Conservation (phyloP, 495 filamentous ascomycete genomes). For the Penicillium silybi region DNA sequence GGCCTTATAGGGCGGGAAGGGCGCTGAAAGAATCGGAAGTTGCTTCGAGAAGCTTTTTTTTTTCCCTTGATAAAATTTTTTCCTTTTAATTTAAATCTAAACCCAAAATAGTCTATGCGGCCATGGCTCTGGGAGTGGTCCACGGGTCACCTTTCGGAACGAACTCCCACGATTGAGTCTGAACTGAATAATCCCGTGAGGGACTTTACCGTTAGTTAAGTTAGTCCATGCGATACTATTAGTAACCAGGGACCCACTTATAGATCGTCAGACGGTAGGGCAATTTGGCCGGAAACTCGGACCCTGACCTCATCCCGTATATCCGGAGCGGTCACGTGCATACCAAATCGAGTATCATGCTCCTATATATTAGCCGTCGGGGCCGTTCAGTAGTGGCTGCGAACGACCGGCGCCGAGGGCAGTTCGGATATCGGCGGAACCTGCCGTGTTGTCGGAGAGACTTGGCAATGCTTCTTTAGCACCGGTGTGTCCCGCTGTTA, state of each 20-base stretch:
- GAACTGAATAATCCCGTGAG: slow-evolving; percentile 1
- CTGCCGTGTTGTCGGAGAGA: neutral
- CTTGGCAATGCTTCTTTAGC: slow-evolving; percentile 22
- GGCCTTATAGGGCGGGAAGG: neutral
- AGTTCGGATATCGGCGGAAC: neutral
- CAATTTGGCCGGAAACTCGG: slow-evolving; percentile 6
- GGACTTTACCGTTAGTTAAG: neutral
- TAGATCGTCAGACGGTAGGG: slow-evolving; percentile 1
- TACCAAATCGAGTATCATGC: slow-evolving; percentile 11
- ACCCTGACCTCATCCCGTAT: slow-evolving; percentile 12
- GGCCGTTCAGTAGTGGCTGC: neutral
- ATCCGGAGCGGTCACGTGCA: slow-evolving; percentile 9
- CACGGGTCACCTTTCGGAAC: slow-evolving; percentile 1
- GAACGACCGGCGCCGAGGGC: neutral
- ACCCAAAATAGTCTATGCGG: neutral
- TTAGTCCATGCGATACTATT: neutral
- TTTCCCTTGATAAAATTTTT: neutral
- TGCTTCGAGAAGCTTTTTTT: slow-evolving; percentile 4
- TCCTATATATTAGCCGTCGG: neutral
- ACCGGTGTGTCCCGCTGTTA: neutral
- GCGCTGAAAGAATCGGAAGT: slow-evolving; percentile 1
- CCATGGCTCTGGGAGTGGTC: slow-evolving; percentile 13
- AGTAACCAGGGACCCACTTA: neutral
- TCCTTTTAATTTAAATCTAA: neutral
- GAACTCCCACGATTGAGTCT: slow-evolving; percentile 5